phyloP scores from a whole-genome alignment of 2,329 filamentous ascomycete genomes.

The Ophiostoma sp. region DNA sequence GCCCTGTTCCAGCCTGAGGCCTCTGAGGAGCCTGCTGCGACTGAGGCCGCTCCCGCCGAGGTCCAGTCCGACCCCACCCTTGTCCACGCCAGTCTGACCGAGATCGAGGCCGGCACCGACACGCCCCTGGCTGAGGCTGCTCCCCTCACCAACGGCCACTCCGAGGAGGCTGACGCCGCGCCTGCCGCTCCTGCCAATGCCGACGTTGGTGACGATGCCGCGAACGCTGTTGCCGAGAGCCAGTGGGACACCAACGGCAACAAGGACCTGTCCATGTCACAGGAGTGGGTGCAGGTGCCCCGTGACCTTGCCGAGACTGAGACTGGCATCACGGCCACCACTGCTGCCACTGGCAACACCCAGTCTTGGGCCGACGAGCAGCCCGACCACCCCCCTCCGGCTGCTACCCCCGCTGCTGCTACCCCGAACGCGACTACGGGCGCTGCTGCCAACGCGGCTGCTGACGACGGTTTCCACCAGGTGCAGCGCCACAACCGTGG shows the following conservation, averaged over 20 bases:
- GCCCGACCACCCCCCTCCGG: conserved; percentile 52
- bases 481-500: conserved; percentile 63
- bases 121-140: conserved; percentile 11
- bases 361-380: conserved; percentile 85
- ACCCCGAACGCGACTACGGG: background rate
- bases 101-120: conserved; percentile 53
- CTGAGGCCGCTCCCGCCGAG: conserved; percentile 32
- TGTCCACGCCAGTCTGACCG: conserved; percentile 65
- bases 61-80: conserved; percentile 65
- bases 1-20: conserved; percentile 37
- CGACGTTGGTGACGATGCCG: conserved; percentile 52
- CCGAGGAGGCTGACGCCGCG: background rate
- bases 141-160: conserved; percentile 24
- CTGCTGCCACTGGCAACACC: conserved; percentile 54
- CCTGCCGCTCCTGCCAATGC: conserved; percentile 45
- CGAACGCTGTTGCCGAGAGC: conserved; percentile 63
- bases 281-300: conserved; percentile 76
- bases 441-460: conserved; percentile 37
- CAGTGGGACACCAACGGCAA: conserved; percentile 58
- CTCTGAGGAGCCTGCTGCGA: conserved; percentile 38
- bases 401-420: conserved; percentile 29
- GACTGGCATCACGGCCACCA: conserved; percentile 60
- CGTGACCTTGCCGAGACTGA: conserved; percentile 75
- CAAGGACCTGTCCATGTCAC: conserved; percentile 50
- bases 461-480: conserved; percentile 69